A percentile compares a stretch with the other conserved stretches of the same genome.
phyloP scores from a whole-genome alignment of 345 rosid species.

The Lepidium africanum region DNA sequence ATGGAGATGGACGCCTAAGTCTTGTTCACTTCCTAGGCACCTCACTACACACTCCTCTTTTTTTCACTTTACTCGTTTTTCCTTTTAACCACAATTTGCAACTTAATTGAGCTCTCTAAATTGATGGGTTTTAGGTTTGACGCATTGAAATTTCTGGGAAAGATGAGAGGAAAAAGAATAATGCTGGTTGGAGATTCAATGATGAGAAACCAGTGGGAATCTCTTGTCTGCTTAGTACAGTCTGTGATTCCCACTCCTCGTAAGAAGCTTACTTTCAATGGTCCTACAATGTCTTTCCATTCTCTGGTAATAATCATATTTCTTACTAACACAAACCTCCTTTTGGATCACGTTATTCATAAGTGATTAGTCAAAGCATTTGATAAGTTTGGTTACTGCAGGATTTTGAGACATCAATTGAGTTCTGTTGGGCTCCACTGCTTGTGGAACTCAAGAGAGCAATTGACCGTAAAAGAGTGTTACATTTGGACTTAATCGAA shows the following conservation, averaged over 20 bases:
- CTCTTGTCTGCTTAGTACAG: conserved; percentile 86
- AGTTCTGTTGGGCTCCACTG: conserved; percentile 89
- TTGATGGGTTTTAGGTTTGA: conserved; percentile 49
- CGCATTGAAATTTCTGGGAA: conserved; percentile 72
- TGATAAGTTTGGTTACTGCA: conserved; percentile 12
- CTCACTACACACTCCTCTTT: background rate
- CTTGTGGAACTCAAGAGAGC: conserved; percentile 76
- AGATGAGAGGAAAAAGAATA: conserved; percentile 75
- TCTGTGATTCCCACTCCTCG: conserved; percentile 68
- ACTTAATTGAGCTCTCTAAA: background rate
- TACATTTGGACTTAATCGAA: conserved; percentile 83
- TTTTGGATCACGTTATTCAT: conserved; percentile 1
- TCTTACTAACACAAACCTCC: background rate
- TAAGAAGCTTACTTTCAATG: conserved; percentile 62
- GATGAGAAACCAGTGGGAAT: conserved; percentile 98
- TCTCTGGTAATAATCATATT: conserved; percentile 45
- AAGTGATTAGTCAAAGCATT: background rate
- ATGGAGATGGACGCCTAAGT: conserved; percentile 84
- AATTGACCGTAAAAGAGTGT: conserved; percentile 45
- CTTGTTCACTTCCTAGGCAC: conserved; percentile 80
- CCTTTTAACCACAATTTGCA: background rate
- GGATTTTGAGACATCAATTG: conserved; percentile 80
- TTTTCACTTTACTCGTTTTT: background rate
- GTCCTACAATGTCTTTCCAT: conserved; percentile 84
- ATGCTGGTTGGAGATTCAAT: conserved; percentile 95